Percentiles rank a stretch among this genome's conserved stretches.
Evolutionary conservation across 768 basidiomycete species (phyloP).

Genomic region (Chiua virens): DNA sequence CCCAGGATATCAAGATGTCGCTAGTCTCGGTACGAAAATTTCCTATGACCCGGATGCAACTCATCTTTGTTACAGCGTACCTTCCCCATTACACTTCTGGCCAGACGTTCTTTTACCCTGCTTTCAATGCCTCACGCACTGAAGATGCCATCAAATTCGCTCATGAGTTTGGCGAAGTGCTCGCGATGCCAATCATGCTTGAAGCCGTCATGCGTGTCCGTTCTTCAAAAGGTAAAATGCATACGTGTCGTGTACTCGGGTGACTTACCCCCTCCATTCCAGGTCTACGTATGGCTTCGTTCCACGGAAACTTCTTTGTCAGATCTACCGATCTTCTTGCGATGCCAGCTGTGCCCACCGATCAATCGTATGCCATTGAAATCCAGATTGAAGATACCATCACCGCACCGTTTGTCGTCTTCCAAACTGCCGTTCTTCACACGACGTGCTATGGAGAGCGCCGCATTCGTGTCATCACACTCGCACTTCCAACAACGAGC

Average conservation of each 20-base stretch:
- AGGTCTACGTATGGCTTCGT: slow-evolving; percentile 94
- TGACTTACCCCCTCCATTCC: background rate
- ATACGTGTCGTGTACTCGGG: background rate
- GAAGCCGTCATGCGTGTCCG: slow-evolving; percentile 98
- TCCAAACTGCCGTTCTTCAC: slow-evolving; percentile 93
- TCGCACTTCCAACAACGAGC: slow-evolving; percentile 83
- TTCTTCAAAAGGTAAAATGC: slow-evolving; percentile 80
- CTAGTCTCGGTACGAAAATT: slow-evolving; percentile 66
- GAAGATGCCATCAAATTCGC: slow-evolving; percentile 99
- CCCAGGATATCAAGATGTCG: slow-evolving; percentile 91
- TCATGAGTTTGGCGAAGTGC: slow-evolving; percentile 91
- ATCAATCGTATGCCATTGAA: slow-evolving; percentile 95
- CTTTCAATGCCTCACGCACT: slow-evolving; percentile 90
- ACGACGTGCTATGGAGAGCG: slow-evolving; percentile 93
- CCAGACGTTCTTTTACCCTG: slow-evolving; percentile 97
- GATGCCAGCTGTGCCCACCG: slow-evolving; percentile 94
- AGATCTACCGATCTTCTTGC: slow-evolving; percentile 95
- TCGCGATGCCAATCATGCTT: slow-evolving; percentile 92
- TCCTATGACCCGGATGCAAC: background rate
- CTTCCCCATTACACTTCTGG: slow-evolving; percentile 97
- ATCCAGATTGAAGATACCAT: slow-evolving; percentile 94
- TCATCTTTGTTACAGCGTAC: slow-evolving; percentile 54
- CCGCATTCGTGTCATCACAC: slow-evolving; percentile 87
- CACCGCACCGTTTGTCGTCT: slow-evolving; percentile 85
- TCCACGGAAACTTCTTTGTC: slow-evolving; percentile 99